These are phyloP conservation scores for Ceratocystis lukuohia DNA, from an alignment of 2,329 filamentous ascomycete genomes.

Conservation along the genomic window DNA sequence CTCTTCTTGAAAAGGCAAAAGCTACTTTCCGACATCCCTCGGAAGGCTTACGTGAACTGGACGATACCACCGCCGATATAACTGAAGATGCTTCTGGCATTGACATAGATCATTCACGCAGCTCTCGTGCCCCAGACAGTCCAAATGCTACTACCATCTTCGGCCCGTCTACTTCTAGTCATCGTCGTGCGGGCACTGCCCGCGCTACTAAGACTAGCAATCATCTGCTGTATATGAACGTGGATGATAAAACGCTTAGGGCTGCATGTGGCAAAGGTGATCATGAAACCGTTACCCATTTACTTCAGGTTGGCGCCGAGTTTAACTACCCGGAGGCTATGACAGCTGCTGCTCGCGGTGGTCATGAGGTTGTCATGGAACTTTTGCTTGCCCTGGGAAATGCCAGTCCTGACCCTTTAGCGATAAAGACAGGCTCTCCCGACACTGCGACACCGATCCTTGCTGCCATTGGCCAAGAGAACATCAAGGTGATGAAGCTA, in stretches of 20 bases:
- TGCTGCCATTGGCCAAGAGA: constrained; percentile 79
- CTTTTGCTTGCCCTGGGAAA: constrained; percentile 57
- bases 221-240: constrained; percentile 47
- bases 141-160: constrained; percentile 25
- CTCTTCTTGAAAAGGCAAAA: constrained; percentile 27
- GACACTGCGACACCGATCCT: constrained; percentile 87
- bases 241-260: constrained; percentile 48
- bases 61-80: constrained; percentile 25
- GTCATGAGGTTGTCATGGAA: constrained; percentile 77
- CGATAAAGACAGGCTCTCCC: constrained; percentile 43
- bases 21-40: constrained; percentile 16
- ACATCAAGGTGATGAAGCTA: constrained; percentile 70
- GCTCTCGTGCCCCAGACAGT: constrained; percentile 38
- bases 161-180: constrained; percentile 25
- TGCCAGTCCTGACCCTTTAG: constrained; percentile 53
- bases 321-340: constrained; percentile 71
- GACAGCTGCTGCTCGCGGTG: constrained; percentile 81
- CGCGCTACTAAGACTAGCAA: constrained; percentile 53
- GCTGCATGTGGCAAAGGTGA: constrained; percentile 48
- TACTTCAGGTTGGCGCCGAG: constrained; percentile 46
- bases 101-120: constrained; percentile 32
- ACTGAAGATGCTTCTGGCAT: constrained; percentile 37
- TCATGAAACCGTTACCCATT: constrained; percentile 46
- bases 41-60: constrained; percentile 19
- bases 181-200: constrained; percentile 41